A percentile compares a stretch with the other conserved stretches of the same genome.
phyloP scores from a whole-genome alignment of 257 asterid species.

The Salvia miltiorrhiza region DNA sequence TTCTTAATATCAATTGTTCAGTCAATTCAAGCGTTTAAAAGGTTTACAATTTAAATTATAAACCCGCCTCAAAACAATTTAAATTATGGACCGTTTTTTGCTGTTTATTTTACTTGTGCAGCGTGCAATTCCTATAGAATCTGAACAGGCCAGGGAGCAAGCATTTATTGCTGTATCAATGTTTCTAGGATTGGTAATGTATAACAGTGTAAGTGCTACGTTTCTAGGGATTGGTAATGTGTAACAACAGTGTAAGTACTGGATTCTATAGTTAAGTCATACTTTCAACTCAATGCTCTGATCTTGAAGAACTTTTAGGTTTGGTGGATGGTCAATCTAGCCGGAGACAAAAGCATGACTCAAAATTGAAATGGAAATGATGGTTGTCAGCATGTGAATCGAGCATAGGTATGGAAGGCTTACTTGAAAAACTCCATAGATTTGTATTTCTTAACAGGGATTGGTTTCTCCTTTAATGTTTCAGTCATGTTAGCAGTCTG shows the following conservation, averaged over 20 bases:
- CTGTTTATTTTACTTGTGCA: slow-evolving; percentile 4
- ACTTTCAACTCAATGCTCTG: background rate
- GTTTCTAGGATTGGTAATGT: background rate
- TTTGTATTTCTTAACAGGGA: background rate
- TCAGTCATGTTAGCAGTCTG: background rate
- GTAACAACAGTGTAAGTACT: background rate
- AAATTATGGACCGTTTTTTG: background rate
- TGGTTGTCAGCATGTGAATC: slow-evolving; percentile 1
- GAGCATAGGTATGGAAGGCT: background rate
- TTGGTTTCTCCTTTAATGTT: background rate
- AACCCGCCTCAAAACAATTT: too few relatives aligned
- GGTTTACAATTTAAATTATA: background rate
- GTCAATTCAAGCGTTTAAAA: slow-evolving; percentile 5
- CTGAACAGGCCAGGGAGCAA: background rate
- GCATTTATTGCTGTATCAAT: background rate
- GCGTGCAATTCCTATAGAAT: background rate
- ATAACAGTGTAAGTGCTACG: background rate
- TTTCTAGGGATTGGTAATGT: background rate
- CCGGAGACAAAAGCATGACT: background rate
- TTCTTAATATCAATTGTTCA: background rate
- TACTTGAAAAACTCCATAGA: background rate
- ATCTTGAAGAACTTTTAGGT: background rate
- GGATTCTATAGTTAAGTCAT: background rate
- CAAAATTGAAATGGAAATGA: background rate
- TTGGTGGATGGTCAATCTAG: background rate